Conservation (phyloP, 306 rosid species). For the Urtica urens region DNA sequence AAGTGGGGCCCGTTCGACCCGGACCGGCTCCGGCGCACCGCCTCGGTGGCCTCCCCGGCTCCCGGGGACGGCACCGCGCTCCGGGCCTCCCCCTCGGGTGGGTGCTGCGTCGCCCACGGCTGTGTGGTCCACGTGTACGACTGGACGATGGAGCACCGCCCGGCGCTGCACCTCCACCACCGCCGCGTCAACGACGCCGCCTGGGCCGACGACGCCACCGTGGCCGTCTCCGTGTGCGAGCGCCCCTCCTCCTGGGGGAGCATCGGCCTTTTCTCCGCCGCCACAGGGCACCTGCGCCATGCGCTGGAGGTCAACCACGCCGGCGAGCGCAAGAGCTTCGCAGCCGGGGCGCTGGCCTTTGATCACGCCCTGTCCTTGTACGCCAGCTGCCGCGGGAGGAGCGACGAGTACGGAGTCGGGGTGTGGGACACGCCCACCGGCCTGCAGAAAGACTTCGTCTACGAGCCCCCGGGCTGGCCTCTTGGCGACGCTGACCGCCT, state of each 20-base stretch:
- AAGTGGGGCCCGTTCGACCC: constrained; percentile 84
- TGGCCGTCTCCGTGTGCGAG: constrained; percentile 67
- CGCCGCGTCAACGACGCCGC: constrained; percentile 85
- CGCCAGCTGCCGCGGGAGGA: constrained; percentile 81
- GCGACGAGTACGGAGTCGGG: constrained; percentile 85
- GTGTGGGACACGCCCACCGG: constrained; percentile 94
- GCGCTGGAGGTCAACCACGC: constrained; percentile 77
- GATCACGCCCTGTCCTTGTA: constrained; percentile 56
- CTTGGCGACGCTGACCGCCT: constrained; percentile 95
- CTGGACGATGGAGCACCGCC: constrained; percentile 84
- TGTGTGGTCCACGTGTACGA: constrained; percentile 87
- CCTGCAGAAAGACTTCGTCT: constrained; percentile 67
- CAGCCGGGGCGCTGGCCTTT: constrained; percentile 88
- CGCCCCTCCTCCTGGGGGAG: constrained; percentile 70
- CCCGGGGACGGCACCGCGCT: constrained; percentile 97
- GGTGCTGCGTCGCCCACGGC: constrained; percentile 88
- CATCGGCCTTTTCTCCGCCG: constrained; percentile 64
- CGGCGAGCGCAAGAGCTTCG: constrained; percentile 65
- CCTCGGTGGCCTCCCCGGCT: constrained; percentile 54
- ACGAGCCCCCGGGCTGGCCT: constrained; percentile 79
- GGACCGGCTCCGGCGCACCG: constrained; percentile 42
- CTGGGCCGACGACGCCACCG: constrained; percentile 55
- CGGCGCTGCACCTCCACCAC: constrained; percentile 57
- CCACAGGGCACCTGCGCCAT: constrained; percentile 60
- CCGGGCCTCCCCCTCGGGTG: constrained; percentile 86